Evolutionary conservation across 1,284 basidiomycete species (phyloP).

Genomic region (Coriolopsis trogii): DNA sequence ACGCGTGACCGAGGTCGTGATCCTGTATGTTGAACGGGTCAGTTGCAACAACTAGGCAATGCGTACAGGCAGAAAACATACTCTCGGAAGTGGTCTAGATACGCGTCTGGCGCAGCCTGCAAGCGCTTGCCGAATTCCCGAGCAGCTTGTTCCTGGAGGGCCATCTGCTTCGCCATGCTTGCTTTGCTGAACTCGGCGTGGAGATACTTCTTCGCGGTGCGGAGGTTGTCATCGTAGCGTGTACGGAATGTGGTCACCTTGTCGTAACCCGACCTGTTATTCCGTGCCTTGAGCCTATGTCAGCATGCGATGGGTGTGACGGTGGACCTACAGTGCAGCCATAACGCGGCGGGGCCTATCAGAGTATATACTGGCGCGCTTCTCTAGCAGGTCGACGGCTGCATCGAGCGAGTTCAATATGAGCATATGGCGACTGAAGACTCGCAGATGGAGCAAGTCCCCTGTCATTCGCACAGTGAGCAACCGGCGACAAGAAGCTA

Average conservation of each 20-base stretch:
- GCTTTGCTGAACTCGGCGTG: neutral
- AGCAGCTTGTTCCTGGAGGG: neutral
- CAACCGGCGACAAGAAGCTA: neutral
- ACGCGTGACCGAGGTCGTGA: neutral
- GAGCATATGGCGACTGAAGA: conserved; percentile 32
- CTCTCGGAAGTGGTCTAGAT: neutral
- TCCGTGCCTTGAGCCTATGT: neutral
- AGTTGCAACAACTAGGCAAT: neutral
- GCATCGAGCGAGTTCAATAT: conserved; percentile 35
- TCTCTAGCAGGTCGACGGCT: conserved; percentile 37
- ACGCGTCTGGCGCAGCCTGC: neutral
- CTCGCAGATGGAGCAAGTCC: conserved; percentile 33
- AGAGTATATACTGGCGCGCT: conserved; percentile 35
- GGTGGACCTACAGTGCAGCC: neutral
- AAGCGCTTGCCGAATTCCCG: neutral
- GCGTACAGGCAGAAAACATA: neutral
- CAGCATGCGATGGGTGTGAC: neutral
- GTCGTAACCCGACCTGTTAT: neutral
- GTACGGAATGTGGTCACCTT: neutral
- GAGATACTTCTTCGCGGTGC: neutral
- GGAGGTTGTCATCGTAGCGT: neutral
- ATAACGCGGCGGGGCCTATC: conserved; percentile 13
- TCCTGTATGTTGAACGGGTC: neutral
- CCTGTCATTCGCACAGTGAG: no score
- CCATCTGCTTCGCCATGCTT: neutral